Evolutionary conservation across 1,284 basidiomycete genomes (phyloP), one percentile per base, ranked within the genome.

Genomic region (Chondrostereum purpureum): DNA sequence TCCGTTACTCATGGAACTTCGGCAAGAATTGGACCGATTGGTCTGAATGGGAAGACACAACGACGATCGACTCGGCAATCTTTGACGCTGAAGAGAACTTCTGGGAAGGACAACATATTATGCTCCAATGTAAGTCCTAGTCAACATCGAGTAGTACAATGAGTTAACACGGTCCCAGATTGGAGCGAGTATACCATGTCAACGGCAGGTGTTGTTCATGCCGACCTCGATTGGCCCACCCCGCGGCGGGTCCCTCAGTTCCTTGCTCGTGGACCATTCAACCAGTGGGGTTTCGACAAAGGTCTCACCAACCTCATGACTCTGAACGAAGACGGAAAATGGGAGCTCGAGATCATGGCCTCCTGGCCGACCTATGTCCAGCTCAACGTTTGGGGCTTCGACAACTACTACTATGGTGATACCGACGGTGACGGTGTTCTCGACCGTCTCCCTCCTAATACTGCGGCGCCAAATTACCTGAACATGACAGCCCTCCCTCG

Each of bases 321-420:
- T 33, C 76, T 83, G 46, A 73, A 74, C 36, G 63, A 65, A 2
- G 72, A 88, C 33, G 77, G 80, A 35, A 68, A 68, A 45, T 91
- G 87, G 87, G 80, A 86, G 55, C 71, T 88, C 39, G 83, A 89
- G 58, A 80, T 94, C 59, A 91, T 90, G 82, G 78, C 86, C 22
- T 69, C 75, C 11, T 95, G 92, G 92, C 92, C 92, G 2, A 80
- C 87, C 2, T 90, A 80, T 55, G 71, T 93, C 34, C 89, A 94
- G 63, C 70, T 94, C 47, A 93, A 93, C 64, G 82, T 93, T 41
- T 94, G 83, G 71, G 83, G 80, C 42, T 92, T 80, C 59, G 88
- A 93, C 60, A 80, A 92, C 56, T 93, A 80, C 68, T 94, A 85
- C 66, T 94, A 93, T 56, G 92, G 92, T 46, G 92, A 95, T 56